phyloP scores from a whole-genome alignment of 106 monocot species.

The Acorus gramineus region DNA sequence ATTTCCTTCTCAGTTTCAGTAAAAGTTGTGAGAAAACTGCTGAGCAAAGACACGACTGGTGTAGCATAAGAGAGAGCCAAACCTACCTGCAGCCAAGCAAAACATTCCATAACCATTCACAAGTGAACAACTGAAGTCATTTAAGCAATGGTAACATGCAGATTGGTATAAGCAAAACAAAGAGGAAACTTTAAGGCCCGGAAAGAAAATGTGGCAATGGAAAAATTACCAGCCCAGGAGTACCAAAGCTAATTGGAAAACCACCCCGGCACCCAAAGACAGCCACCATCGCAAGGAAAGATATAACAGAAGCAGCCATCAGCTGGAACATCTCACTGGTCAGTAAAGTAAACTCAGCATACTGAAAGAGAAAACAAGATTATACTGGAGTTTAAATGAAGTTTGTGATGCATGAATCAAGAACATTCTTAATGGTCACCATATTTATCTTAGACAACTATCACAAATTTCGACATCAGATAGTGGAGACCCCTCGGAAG shows the following conservation, averaged over 20 bases:
- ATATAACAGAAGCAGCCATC: slow-evolving; percentile 76
- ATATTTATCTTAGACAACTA: no score
- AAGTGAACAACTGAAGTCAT: no score
- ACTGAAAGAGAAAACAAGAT: not conserved
- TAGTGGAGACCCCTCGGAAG: no score
- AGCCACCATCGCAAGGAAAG: slow-evolving; percentile 70
- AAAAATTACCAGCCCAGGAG: slow-evolving; percentile 77
- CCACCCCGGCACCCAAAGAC: slow-evolving; percentile 35
- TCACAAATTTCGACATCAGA: no score
- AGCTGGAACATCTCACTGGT: slow-evolving; percentile 44
- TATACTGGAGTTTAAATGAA: not conserved
- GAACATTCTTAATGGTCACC: no score
- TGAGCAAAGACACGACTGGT: slow-evolving; percentile 71
- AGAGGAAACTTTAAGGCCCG: not conserved
- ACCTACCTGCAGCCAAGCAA: slow-evolving; percentile 46
- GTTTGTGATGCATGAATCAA: no score
- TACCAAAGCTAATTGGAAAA: slow-evolving; percentile 67
- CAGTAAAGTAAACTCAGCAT: slow-evolving; percentile 1
- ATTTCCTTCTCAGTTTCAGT: slow-evolving; percentile 98
- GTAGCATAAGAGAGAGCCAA: slow-evolving; percentile 88
- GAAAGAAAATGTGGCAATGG: not conserved
- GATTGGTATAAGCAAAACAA: no score
- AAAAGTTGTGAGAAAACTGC: slow-evolving; percentile 81
- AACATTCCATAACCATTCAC: not conserved
- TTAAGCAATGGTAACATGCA: no score